phyloP scores from a whole-genome alignment of 441 rosid genomes.

The Erodium texanum region DNA sequence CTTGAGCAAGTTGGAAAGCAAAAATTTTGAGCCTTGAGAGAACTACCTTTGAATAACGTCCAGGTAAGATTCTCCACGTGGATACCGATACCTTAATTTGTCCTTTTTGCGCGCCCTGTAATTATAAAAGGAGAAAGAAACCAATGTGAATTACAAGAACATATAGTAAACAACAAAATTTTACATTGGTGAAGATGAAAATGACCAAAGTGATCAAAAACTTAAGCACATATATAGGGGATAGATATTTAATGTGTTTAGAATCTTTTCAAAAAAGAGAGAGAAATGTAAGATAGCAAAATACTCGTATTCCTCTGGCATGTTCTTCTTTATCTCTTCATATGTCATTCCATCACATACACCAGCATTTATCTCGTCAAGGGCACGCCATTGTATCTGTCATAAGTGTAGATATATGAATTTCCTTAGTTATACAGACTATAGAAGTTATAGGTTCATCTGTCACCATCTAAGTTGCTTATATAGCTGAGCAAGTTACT shows the following conservation, averaged over 20 bases:
- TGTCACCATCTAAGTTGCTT: background rate
- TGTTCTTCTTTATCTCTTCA: constrained; percentile 83
- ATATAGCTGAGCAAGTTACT: background rate
- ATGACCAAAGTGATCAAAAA: background rate
- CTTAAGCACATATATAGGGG: too few species aligned
- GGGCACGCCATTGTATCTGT: constrained; percentile 98
- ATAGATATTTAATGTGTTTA: background rate
- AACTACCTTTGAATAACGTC: constrained; percentile 94
- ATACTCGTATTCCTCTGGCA: constrained; percentile 94
- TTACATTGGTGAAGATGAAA: background rate
- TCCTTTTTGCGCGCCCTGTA: constrained; percentile 79
- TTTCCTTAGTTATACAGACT: background rate
- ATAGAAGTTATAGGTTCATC: background rate
- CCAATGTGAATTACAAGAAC: background rate
- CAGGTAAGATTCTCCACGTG: constrained; percentile 97
- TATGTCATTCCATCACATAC: constrained; percentile 98
- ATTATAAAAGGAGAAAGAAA: background rate
- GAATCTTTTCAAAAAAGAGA: too few species aligned
- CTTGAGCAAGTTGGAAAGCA: constrained; percentile 4
- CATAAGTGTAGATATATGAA: constrained; percentile 5
- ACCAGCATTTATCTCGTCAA: constrained; percentile 97
- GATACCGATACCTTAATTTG: constrained; percentile 88
- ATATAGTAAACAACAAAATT: too few species aligned
- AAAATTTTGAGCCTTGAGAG: background rate
- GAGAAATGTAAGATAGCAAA: background rate